A percentile compares a stretch with the other conserved stretches of the same genome.
These are phyloP conservation scores for Aspergillus pseudonomiae DNA, from an alignment of 2,329 filamentous ascomycete genomes.

Conservation along the genomic window DNA sequence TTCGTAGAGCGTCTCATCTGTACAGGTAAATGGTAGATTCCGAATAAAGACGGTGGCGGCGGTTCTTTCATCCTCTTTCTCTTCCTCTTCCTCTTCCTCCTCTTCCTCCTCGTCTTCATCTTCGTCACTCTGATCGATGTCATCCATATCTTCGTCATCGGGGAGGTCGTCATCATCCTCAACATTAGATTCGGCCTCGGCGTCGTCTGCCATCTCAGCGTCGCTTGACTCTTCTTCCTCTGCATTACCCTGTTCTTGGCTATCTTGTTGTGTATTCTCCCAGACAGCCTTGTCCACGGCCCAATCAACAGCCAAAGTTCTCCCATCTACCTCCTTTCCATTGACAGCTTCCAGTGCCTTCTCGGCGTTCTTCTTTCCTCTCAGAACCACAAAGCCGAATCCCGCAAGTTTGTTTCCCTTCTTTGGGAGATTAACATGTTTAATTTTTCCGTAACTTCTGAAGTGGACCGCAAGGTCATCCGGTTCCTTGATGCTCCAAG, in stretches of 20 bases:
- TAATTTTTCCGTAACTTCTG: constrained; percentile 86
- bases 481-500: constrained; percentile 89
- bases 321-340: constrained; percentile 85
- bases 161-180: constrained; percentile 42
- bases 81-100: constrained; percentile 43
- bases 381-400: constrained; percentile 89
- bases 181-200: constrained; percentile 49
- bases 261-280: constrained; percentile 64
- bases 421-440: constrained; percentile 81
- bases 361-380: constrained; percentile 88
- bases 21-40: constrained; percentile 87
- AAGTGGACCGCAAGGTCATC: constrained; percentile 82
- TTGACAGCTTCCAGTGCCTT: constrained; percentile 83
- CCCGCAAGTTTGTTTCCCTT: constrained; percentile 73
- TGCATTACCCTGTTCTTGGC: constrained; percentile 29
- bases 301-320: constrained; percentile 92
- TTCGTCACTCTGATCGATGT: constrained; percentile 44
- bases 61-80: constrained; percentile 57
- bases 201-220: constrained; percentile 60
- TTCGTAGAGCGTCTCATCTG: constrained; percentile 77
- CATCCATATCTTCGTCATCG: constrained; percentile 34
- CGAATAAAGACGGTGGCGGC: constrained; percentile 85
- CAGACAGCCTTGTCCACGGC: constrained; percentile 89
- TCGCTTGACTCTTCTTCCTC: constrained; percentile 48
- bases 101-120: constrained; percentile 50